Base-by-base conservation (phyloP, 2,329 filamentous ascomycete species). In the Xylaria arbuscula region DNA sequence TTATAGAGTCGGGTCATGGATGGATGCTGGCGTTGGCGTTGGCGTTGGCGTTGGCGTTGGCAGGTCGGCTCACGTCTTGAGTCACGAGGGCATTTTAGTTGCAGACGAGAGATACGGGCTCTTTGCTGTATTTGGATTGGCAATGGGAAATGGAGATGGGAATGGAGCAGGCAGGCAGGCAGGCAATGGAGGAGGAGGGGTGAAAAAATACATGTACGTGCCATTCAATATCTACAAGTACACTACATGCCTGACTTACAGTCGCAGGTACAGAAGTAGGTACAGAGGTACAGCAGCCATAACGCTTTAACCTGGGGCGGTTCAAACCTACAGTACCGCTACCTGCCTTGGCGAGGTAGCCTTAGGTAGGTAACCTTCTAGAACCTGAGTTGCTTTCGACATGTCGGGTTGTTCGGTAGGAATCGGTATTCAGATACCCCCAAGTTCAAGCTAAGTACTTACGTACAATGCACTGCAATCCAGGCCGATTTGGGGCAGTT, bases 31-130 rank as follows among this genome's bases (percentile, higher is more conserved):
- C 22, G 22, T 51, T 48, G 55, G n/a, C 38, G 22, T 36, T 47
- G 22, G 38, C 5, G n/a, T 51, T 54, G 55, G n/a, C 22, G 22
- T 51, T 48, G 55, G n/a, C 38, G 22, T 36, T 47, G 22, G 38
- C 5, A 47, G 51, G 48, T 53, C 45, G 64, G 53, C 57, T 57
- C 48, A 62, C 34, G 47, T 10, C 51, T n/a, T n/a, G 55, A 69
- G 67, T 69, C 67, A 69, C 67, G 64, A 67, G 67, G 67, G 15
- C 67, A 67, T 64, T 61, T 69, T 67, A 69, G 63, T 59, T 38
- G 67, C 63, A 69, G 54, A 50, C 63, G 56, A 66, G 63, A 63
- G 22, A 63, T 40, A 61, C 48, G 40, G 53, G 58, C 40, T 66
- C 47, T 64, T 66, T 69, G 67, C 67, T 69, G 48, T n/a, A 61